These are phyloP conservation scores for Aspergillus diversus DNA, from an alignment of 495 filamentous ascomycete species.

Conservation along the genomic window DNA sequence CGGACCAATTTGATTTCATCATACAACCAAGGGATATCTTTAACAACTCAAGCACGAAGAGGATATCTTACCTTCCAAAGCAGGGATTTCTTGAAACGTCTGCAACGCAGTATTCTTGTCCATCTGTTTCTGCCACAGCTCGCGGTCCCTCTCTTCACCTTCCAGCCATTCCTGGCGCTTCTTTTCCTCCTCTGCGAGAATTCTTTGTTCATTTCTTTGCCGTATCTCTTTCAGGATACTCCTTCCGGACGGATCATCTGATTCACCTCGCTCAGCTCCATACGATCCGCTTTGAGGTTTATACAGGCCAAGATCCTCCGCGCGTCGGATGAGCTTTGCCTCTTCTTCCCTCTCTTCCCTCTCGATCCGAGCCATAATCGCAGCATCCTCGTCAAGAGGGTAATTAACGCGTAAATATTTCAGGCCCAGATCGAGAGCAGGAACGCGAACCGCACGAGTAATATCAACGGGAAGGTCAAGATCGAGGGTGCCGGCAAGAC, in stretches of 20 bases:
- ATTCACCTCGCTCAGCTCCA: constrained; percentile 45
- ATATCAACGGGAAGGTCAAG: constrained; percentile 46
- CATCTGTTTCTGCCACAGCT: constrained; percentile 44
- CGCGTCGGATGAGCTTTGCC: constrained; percentile 47
- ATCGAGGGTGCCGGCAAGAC: constrained; percentile 76
- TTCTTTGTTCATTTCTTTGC: constrained; percentile 48
- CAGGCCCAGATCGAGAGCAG: constrained; percentile 54
- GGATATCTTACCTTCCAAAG: constrained; percentile 38
- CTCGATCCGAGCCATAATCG: constrained; percentile 64
- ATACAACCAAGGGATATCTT: constrained; percentile 47
- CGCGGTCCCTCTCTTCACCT: constrained; percentile 43
- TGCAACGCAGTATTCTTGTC: constrained; percentile 55
- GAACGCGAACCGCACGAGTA: constrained; percentile 42
- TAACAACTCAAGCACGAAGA: not conserved
- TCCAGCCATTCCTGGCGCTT: constrained; percentile 49
- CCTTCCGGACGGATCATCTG: constrained; percentile 44
- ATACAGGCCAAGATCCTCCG: constrained; percentile 50
- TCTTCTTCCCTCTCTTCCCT: constrained; percentile 52
- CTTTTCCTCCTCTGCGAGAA: constrained; percentile 52
- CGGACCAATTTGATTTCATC: constrained; percentile 97
- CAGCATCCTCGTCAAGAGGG: constrained; percentile 75
- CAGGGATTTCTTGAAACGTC: constrained; percentile 42
- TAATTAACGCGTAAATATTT: constrained; percentile 68
- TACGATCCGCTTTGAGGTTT: constrained; percentile 54
- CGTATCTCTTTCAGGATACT: constrained; percentile 55